These are phyloP conservation scores for Evansstolkia leycettana DNA, from an alignment of 495 filamentous ascomycete genomes.

Conservation along the genomic window DNA sequence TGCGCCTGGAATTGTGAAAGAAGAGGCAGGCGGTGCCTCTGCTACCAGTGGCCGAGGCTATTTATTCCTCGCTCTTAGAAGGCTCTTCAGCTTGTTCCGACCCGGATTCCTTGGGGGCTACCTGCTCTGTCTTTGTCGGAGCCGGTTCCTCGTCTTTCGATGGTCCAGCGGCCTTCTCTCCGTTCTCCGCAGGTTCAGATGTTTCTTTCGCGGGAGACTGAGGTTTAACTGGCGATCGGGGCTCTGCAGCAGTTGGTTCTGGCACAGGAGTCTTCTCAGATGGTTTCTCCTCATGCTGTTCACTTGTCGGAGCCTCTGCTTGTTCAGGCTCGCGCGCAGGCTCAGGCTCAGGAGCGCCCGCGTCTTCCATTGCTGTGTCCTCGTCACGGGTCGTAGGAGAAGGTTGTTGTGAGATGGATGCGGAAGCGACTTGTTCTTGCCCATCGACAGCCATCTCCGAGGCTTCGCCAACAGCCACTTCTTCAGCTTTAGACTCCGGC, in stretches of 20 bases:
- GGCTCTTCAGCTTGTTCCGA: constrained; percentile 15
- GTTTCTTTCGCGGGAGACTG: constrained; percentile 14
- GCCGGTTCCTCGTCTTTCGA: constrained; percentile 9
- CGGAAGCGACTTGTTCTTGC: constrained; percentile 25
- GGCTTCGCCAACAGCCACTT: constrained; percentile 15
- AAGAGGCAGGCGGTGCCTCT: constrained; percentile 9
- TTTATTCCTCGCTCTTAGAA: constrained; percentile 10
- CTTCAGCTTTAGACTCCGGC: constrained; percentile 8
- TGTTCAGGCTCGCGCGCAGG: constrained; percentile 14
- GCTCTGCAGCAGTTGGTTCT: constrained; percentile 12
- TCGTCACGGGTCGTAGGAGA: constrained; percentile 44
- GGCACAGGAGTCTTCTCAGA: constrained; percentile 8
- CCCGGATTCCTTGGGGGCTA: constrained; percentile 11
- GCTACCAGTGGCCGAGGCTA: constrained; percentile 5
- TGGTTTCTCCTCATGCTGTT: constrained; percentile 12
- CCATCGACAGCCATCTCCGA: constrained; percentile 27
- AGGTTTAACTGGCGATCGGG: constrained; percentile 7
- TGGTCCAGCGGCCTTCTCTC: constrained; percentile 9
- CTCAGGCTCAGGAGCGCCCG: constrained; percentile 14
- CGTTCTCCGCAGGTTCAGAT: constrained; percentile 6
- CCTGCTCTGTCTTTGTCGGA: constrained; percentile 8
- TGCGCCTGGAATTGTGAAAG: constrained; percentile 24
- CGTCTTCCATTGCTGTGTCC: constrained; percentile 56
- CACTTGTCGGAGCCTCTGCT: constrained; percentile 8
- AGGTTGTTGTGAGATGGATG: constrained; percentile 25